Percentiles rank a stretch among this genome's conserved stretches.
phyloP scores from a whole-genome alignment of 179 eudicot genomes.

The Sideroxylon spinosum region DNA sequence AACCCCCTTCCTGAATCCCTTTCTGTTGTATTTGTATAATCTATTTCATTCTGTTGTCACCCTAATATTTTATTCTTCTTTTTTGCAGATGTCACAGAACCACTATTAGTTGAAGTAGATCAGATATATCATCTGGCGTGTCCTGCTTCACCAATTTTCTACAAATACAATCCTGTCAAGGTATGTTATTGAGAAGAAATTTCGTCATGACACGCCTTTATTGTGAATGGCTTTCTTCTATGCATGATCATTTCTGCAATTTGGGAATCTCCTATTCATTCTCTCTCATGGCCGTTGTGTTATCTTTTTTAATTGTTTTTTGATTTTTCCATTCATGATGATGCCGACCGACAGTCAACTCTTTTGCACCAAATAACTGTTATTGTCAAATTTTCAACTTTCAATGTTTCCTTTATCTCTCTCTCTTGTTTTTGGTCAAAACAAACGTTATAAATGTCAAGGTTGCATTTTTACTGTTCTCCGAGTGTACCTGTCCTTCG shows the following conservation, averaged over 20 bases:
- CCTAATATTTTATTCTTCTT: background rate
- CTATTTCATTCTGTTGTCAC: background rate
- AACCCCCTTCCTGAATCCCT: background rate
- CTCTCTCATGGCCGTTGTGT: background rate
- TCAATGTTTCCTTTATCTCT: background rate
- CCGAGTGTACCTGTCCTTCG: background rate
- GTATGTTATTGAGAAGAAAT: conserved; percentile 21
- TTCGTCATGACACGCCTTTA: background rate
- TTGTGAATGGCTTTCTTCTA: background rate
- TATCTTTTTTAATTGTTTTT: too few relatives aligned
- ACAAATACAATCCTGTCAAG: conserved; percentile 91
- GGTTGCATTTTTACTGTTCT: background rate
- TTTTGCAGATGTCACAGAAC: conserved; percentile 82
- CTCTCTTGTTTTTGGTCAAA: background rate
- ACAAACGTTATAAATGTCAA: background rate
- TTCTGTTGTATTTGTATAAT: background rate
- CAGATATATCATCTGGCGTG: conserved; percentile 92
- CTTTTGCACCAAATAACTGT: background rate
- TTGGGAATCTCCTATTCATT: background rate
- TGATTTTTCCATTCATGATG: background rate
- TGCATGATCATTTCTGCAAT: conserved; percentile 7
- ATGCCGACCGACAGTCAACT: background rate
- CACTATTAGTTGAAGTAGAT: conserved; percentile 82
- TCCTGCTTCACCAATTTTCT: conserved; percentile 88
- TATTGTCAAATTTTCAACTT: background rate